A percentile compares a stretch with the other conserved stretches of the same genome.
Conservation (phyloP, 306 rosid species). For the Sechiopsis laciniata region DNA sequence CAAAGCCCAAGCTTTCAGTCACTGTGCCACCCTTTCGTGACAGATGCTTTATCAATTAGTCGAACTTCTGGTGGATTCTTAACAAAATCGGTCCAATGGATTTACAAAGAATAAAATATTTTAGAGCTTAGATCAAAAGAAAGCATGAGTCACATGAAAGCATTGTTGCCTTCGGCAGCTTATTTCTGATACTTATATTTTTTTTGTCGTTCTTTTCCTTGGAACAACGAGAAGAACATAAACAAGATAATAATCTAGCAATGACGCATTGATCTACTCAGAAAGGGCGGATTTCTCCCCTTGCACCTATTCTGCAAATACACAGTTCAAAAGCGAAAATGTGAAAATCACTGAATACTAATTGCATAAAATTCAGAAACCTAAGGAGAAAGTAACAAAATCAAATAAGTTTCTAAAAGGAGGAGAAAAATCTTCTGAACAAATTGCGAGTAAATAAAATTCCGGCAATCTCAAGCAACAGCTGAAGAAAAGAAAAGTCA, state of each 20-base stretch:
- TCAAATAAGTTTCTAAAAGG: slow-evolving; percentile 24
- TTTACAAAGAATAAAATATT: slow-evolving; percentile 33
- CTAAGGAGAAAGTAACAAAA: slow-evolving; percentile 35
- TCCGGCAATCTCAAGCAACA: slow-evolving; percentile 42
- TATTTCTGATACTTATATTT: slow-evolving; percentile 27
- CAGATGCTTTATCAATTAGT: slow-evolving; percentile 33
- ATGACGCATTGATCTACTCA: slow-evolving; percentile 27
- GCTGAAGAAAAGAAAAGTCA: slow-evolving; percentile 33
- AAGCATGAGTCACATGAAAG: slow-evolving; percentile 58
- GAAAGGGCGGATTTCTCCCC: slow-evolving; percentile 27
- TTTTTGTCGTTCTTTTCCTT: slow-evolving; percentile 24
- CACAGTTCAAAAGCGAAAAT: slow-evolving; percentile 24
- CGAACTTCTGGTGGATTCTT: slow-evolving; percentile 39
- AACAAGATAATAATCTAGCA: slow-evolving; percentile 26
- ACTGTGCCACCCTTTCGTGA: no score
- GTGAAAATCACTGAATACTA: slow-evolving; percentile 31
- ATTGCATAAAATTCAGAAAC: slow-evolving; percentile 25
- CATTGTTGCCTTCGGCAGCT: slow-evolving; percentile 25
- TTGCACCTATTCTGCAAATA: slow-evolving; percentile 33
- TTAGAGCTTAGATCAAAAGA: slow-evolving; percentile 22
- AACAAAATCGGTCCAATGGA: slow-evolving; percentile 33
- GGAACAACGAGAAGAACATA: slow-evolving; percentile 33
- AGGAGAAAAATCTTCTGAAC: slow-evolving; percentile 5
- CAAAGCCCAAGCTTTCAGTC: no score
- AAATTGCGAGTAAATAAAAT: slow-evolving; percentile 47